Conservation (phyloP, 75 land plant genomes). For the Sequoia sempervirens region DNA sequence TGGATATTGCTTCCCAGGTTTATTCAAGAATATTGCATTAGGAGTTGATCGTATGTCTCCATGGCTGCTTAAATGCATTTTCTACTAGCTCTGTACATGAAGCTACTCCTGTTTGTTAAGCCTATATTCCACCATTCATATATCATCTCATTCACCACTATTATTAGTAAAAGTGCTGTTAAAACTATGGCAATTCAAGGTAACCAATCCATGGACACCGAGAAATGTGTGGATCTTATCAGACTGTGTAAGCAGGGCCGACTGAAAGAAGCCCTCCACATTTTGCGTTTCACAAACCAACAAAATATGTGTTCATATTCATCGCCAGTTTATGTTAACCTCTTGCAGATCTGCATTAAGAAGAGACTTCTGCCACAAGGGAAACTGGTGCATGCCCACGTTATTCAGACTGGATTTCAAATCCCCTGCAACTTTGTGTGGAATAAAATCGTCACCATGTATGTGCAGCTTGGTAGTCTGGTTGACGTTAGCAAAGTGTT, state of each 20-base stretch:
- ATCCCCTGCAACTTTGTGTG: conserved; percentile 1
- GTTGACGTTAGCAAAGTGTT: conserved; percentile 9
- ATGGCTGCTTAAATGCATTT: no score
- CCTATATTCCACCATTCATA: not conserved
- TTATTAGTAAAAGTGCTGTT: not conserved
- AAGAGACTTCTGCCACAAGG: not conserved
- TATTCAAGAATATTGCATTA: no score
- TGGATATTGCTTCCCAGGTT: no score
- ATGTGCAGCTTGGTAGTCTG: conserved; percentile 1
- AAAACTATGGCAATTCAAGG: not conserved
- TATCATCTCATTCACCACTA: not conserved
- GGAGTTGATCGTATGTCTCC: no score
- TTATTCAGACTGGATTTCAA: conserved; percentile 8
- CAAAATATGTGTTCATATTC: not conserved
- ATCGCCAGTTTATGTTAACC: not conserved
- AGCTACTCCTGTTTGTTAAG: not conserved
- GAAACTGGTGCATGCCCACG: conserved; percentile 1
- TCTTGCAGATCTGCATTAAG: not conserved
- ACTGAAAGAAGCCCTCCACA: not conserved
- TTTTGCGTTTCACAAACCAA: not conserved
- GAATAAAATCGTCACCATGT: conserved; percentile 9
- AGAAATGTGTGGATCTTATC: not conserved
- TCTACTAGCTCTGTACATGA: no score
- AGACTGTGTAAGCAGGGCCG: not conserved
- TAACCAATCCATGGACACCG: not conserved